Conservation (phyloP, 1,284 basidiomycete genomes). For the Moniliophthora roreri region DNA sequence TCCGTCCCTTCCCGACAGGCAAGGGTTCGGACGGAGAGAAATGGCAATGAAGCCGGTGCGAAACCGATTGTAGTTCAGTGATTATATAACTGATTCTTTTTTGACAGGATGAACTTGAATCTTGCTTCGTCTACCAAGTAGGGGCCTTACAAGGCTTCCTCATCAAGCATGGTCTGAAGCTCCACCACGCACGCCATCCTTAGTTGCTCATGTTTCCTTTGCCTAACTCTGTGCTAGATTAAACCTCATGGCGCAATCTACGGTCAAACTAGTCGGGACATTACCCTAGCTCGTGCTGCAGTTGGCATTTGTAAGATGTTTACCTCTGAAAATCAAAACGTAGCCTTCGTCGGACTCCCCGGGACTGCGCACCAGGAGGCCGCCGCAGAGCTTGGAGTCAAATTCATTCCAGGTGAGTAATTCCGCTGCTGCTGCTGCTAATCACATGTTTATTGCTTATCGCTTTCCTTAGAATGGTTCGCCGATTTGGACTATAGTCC, state of each 20-base stretch:
- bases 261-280: slow-evolving; percentile 51
- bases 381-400: slow-evolving; percentile 48
- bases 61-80: too few species aligned
- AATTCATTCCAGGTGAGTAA: slow-evolving; percentile 54
- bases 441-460: neutral
- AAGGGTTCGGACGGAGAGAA: slow-evolving; percentile 64
- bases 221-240: slow-evolving; percentile 27
- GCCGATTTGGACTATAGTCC: slow-evolving; percentile 58
- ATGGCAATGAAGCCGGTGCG: slow-evolving; percentile 58
- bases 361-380: slow-evolving; percentile 59
- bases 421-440: neutral
- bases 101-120: slow-evolving; percentile 49
- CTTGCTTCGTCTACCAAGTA: slow-evolving; percentile 63
- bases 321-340: slow-evolving; percentile 23
- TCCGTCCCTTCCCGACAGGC: slow-evolving; percentile 60
- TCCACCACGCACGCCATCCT: slow-evolving; percentile 64
- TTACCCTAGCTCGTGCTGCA: slow-evolving; percentile 50
- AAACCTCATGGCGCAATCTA: slow-evolving; percentile 62
- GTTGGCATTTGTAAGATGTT: slow-evolving; percentile 52
- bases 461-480: slow-evolving; percentile 52
- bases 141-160: slow-evolving; percentile 60
- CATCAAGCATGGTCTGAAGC: slow-evolving; percentile 41
- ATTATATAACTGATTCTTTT: too few species aligned
- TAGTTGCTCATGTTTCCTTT: slow-evolving; percentile 17
- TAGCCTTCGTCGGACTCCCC: slow-evolving; percentile 59